Conservation (phyloP, 2,329 filamentous ascomycete species). For the Penicillium crustosum region DNA sequence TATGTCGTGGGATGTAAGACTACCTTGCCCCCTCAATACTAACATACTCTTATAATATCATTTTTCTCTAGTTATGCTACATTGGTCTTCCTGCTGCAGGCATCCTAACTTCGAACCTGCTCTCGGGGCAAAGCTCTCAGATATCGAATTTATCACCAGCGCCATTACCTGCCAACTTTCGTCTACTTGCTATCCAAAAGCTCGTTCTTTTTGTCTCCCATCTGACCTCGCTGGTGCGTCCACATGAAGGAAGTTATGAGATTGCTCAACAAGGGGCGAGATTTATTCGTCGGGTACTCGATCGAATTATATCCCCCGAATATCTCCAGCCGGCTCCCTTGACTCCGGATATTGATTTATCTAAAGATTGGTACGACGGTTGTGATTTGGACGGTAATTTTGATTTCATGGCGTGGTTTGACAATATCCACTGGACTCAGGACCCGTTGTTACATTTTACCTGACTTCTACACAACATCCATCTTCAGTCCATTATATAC, state of each 20-base stretch:
- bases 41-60: no score
- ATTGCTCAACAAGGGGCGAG: not conserved
- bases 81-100: conserved; percentile 1
- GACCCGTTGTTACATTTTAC: not conserved
- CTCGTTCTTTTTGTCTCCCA: not conserved
- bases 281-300: not conserved
- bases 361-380: not conserved
- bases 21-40: not conserved
- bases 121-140: not conserved
- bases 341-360: not conserved
- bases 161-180: not conserved
- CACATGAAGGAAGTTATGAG: not conserved
- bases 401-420: not conserved
- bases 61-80: not conserved
- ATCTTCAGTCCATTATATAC: no score
- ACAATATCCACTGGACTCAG: not conserved
- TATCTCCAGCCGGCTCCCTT: not conserved
- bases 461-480: not conserved
- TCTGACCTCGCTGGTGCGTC: not conserved
- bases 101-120: not conserved
- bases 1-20: conserved; percentile 3
- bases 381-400: not conserved
- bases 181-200: not conserved
- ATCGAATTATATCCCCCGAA: not conserved
- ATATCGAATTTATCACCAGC: not conserved